A percentile compares a stretch with the other conserved stretches of the same genome.
Conservation (phyloP, 2,329 filamentous ascomycete genomes). For the Cytospora paraplurivora region DNA sequence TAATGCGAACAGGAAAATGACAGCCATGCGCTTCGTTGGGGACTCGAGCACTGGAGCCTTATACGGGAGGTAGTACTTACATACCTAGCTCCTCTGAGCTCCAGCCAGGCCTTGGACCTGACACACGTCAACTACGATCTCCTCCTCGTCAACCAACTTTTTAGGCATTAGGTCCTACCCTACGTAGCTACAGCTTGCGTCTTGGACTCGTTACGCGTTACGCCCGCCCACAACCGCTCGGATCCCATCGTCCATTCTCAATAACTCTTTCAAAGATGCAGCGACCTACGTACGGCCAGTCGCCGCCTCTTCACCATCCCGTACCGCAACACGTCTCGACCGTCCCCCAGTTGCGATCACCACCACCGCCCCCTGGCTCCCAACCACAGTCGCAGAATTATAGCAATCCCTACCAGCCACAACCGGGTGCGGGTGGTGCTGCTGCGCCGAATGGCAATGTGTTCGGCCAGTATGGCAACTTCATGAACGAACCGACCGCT, state of each 20-base stretch:
- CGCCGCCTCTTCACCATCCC: constrained; percentile 92
- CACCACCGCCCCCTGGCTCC: constrained; percentile 68
- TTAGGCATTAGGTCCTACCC: neutral
- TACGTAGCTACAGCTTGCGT: neutral
- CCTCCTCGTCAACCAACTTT: no score
- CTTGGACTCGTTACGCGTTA: constrained; percentile 6
- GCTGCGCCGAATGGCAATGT: constrained; percentile 51
- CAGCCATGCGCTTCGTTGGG: no score
- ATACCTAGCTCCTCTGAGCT: no score
- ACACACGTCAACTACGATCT: no score
- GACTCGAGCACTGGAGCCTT: no score
- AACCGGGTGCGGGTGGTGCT: constrained; percentile 47
- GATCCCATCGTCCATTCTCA: neutral
- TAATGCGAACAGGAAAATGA: no score
- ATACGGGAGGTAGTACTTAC: no score
- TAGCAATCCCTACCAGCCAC: constrained; percentile 73
- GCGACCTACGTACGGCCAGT: constrained; percentile 82
- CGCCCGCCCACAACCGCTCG: neutral
- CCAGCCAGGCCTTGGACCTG: no score
- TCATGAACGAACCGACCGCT: constrained; percentile 93
- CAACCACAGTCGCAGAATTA: constrained; percentile 68
- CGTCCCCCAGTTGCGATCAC: constrained; percentile 93
- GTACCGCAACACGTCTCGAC: constrained; percentile 98
- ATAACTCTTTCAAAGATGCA: constrained; percentile 66
- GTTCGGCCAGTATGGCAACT: constrained; percentile 79